Conservation (phyloP, 805 yeast species). For the Cyberlindnera mycetangii region DNA sequence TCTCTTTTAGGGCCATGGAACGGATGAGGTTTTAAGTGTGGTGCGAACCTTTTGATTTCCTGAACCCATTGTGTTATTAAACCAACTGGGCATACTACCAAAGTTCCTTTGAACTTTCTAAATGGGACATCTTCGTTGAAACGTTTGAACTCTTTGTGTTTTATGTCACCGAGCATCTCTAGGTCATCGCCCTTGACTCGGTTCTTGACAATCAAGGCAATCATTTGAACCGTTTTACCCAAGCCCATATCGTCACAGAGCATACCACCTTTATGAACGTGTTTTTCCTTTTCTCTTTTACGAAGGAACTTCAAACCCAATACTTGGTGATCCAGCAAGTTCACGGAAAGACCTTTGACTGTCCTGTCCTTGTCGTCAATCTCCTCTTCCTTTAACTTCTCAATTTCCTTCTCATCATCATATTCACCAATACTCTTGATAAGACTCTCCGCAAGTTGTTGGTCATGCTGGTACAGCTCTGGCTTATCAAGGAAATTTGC, state of each 20-base stretch:
- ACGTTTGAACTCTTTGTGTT: neutral
- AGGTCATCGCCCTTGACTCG: slow-evolving; percentile 16
- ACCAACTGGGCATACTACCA: slow-evolving; percentile 75
- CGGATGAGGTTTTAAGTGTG: slow-evolving; percentile 43
- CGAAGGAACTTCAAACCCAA: slow-evolving; percentile 41
- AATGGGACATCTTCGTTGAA: slow-evolving; percentile 14
- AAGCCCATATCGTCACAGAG: slow-evolving; percentile 90
- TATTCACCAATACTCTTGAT: slow-evolving; percentile 13
- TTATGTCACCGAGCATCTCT: slow-evolving; percentile 10
- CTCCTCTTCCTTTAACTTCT: slow-evolving; percentile 11
- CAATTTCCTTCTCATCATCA: slow-evolving; percentile 18
- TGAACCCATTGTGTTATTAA: slow-evolving; percentile 69
- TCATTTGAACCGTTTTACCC: slow-evolving; percentile 80
- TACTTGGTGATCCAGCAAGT: slow-evolving; percentile 44
- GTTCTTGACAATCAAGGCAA: slow-evolving; percentile 49
- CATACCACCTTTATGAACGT: slow-evolving; percentile 48
- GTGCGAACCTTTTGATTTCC: slow-evolving; percentile 55
- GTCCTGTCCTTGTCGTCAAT: slow-evolving; percentile 23
- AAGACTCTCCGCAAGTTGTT: slow-evolving; percentile 17
- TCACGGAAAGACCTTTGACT: slow-evolving; percentile 38
- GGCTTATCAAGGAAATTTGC: slow-evolving; percentile 21
- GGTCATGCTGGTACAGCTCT: slow-evolving; percentile 6
- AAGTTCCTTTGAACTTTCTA: slow-evolving; percentile 37
- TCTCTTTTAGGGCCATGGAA: slow-evolving; percentile 48
- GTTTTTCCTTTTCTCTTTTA: slow-evolving; percentile 33